Evolutionary conservation across 2,329 filamentous ascomycete genomes (phyloP).

Genomic region (Pestalotiopsis sp.): DNA sequence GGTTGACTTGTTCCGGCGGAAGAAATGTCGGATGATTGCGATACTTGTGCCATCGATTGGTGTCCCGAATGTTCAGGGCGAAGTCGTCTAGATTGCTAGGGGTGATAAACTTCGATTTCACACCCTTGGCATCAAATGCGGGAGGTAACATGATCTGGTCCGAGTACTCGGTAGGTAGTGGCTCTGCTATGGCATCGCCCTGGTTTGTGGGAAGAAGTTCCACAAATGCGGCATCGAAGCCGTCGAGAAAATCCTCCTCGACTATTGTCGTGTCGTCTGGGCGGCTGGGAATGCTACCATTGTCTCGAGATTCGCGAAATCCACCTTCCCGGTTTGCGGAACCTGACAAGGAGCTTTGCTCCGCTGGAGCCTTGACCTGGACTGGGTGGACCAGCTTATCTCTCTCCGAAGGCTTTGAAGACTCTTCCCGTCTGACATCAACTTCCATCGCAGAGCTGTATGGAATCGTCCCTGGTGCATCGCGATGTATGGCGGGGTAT

Average conservation of each 20-base stretch:
- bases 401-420: neutral
- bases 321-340: neutral
- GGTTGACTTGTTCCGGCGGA: conserved; percentile 16
- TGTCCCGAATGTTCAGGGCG: conserved; percentile 31
- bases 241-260: conserved; percentile 26
- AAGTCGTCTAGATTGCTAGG: conserved; percentile 34
- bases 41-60: conserved; percentile 32
- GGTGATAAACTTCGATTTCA: conserved; percentile 34
- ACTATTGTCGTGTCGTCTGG: neutral
- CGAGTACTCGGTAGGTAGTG: conserved; percentile 31
- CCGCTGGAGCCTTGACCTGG: neutral
- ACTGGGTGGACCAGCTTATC: neutral
- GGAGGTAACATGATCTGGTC: conserved; percentile 34
- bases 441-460: neutral
- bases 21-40: conserved; percentile 31
- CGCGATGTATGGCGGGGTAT: neutral
- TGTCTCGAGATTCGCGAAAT: neutral
- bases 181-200: conserved; percentile 31
- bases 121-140: conserved; percentile 29
- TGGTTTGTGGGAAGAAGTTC: conserved; percentile 22
- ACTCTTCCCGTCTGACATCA: neutral
- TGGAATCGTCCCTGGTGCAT: neutral
- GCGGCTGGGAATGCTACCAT: neutral
- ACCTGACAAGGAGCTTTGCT: neutral
- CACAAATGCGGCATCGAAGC: conserved; percentile 29